Percentiles rank a stretch among this genome's conserved stretches.
These are phyloP conservation scores for Carex littledalei DNA, from an alignment of 176 grass and related monocot genomes.

Conservation along the genomic window DNA sequence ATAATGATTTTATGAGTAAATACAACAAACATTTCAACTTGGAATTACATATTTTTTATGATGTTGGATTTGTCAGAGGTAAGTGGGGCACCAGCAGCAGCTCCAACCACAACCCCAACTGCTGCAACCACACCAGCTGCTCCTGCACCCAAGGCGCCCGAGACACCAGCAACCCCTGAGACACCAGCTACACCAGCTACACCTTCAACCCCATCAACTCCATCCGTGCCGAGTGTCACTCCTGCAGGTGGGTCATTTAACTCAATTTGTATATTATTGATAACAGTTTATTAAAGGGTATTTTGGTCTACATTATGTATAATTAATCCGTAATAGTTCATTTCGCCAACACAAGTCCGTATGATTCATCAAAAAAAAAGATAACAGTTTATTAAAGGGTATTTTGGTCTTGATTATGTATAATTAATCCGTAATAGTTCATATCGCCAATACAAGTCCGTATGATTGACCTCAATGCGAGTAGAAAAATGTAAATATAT, in stretches of 20 bases:
- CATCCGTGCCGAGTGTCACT: constrained; percentile 15
- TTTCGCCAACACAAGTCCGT: background rate
- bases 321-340: background rate
- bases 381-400: background rate
- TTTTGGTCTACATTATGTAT: background rate
- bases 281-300: background rate
- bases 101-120: background rate
- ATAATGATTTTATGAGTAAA: background rate
- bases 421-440: too few relatives aligned
- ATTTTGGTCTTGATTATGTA: too few relatives aligned
- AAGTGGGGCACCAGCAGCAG: background rate
- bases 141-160: constrained; percentile 23
- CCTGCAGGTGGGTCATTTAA: constrained; percentile 30
- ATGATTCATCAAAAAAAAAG: too few relatives aligned
- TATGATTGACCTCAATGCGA: too few relatives aligned
- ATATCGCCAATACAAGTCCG: too few relatives aligned
- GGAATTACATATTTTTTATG: background rate
- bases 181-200: background rate
- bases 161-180: constrained; percentile 13
- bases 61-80: constrained; percentile 7
- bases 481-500: too few relatives aligned
- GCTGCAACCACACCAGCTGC: background rate
- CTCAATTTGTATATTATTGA: background rate
- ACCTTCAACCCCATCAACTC: background rate
- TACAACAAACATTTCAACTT: background rate